A percentile compares a stretch with the other conserved stretches of the same genome.
Conservation (phyloP, 352 stramenopile species). For the Pythium catenulatum region DNA sequence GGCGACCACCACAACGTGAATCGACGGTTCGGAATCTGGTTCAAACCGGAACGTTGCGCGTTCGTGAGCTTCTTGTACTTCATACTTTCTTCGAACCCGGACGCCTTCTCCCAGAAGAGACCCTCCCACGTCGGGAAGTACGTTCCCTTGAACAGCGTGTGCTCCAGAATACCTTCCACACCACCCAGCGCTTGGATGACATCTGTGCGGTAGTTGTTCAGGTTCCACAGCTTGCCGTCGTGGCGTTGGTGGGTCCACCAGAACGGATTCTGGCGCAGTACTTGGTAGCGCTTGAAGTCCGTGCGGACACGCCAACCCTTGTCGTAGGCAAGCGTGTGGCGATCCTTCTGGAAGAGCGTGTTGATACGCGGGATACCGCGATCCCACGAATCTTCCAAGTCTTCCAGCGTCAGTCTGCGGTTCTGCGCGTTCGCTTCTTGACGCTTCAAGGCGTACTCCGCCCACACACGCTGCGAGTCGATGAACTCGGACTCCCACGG, state of each 20-base stretch:
- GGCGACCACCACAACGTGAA: constrained; percentile 99
- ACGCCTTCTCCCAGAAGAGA: constrained; percentile 99
- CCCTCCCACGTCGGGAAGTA: constrained; percentile 99
- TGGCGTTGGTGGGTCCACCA: constrained; percentile 99
- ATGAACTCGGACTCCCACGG: constrained; percentile 99
- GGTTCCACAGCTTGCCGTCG: constrained; percentile 99
- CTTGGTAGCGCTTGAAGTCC: constrained; percentile 99
- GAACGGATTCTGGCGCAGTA: constrained; percentile 98
- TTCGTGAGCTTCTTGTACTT: constrained; percentile 99
- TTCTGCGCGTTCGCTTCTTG: constrained; percentile 99
- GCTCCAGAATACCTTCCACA: constrained; percentile 99
- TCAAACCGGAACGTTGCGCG: constrained; percentile 98
- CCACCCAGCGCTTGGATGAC: constrained; percentile 99
- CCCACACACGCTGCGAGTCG: constrained; percentile 99
- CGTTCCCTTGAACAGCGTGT: constrained; percentile 99
- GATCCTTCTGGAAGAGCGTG: constrained; percentile 98
- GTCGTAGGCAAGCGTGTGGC: constrained; percentile 99
- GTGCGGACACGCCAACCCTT: constrained; percentile 99
- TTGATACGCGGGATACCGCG: constrained; percentile 98
- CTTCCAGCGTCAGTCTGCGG: constrained; percentile 98
- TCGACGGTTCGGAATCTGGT: constrained; percentile 99
- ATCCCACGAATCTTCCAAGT: constrained; percentile 99
- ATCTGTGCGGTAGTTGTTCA: constrained; percentile 99
- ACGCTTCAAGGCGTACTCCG: constrained; percentile 99
- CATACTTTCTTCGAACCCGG: constrained; percentile 96